Conservation (phyloP, 176 grass and related monocot species). For the Themeda triandra region DNA sequence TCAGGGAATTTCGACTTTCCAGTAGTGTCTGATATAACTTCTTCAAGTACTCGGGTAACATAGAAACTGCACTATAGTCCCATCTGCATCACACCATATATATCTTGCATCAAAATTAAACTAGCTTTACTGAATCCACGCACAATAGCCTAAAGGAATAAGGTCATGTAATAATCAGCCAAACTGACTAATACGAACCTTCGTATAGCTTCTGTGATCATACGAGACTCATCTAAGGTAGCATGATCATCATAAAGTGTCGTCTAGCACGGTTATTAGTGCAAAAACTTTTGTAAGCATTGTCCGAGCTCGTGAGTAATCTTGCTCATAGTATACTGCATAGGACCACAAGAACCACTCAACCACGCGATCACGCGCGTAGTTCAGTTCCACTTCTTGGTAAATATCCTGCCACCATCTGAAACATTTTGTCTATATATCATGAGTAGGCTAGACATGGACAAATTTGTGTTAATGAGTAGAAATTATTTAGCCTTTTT, state of each 20-base stretch:
- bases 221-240: constrained; percentile 25
- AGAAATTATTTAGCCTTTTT: too few species aligned
- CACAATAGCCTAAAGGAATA: not conserved
- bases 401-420: constrained; percentile 42
- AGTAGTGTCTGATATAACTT: constrained; percentile 21
- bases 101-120: not conserved
- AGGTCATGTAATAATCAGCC: not conserved
- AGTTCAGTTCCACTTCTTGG: constrained; percentile 14
- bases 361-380: constrained; percentile 20
- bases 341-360: constrained; percentile 29
- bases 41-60: constrained; percentile 21
- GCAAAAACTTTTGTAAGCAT: constrained; percentile 24
- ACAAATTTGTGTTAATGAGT: too few species aligned
- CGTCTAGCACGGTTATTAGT: constrained; percentile 19
- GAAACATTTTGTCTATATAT: not conserved
- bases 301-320: constrained; percentile 3
- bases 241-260: constrained; percentile 29
- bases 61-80: constrained; percentile 1
- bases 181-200: constrained; percentile 18
- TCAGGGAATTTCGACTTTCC: too few species aligned
- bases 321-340: constrained; percentile 13
- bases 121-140: not conserved
- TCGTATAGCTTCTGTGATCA: constrained; percentile 16
- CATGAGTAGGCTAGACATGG: not conserved
- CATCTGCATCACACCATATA: constrained; percentile 24